These are phyloP conservation scores for Phytophthora podocarpi DNA, from an alignment of 352 stramenopile genomes.

Conservation along the genomic window DNA sequence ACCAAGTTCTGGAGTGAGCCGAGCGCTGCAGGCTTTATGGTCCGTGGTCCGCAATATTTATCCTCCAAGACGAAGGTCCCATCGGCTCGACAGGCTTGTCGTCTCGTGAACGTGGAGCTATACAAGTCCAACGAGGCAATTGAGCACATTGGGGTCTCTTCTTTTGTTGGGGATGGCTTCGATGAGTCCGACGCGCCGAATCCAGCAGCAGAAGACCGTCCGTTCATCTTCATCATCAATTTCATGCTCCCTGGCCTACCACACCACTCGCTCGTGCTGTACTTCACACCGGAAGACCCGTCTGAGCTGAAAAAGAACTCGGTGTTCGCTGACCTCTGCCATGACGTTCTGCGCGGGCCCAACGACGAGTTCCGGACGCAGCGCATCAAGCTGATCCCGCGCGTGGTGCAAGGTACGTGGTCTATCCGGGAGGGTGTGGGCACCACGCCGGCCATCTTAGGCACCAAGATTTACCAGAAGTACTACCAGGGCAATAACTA, in stretches of 20 bases:
- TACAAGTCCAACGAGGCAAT: slow-evolving; percentile 61
- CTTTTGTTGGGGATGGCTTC: slow-evolving; percentile 55
- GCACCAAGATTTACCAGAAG: slow-evolving; percentile 88
- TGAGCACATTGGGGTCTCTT: slow-evolving; percentile 71
- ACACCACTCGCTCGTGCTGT: slow-evolving; percentile 75
- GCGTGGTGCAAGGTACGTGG: slow-evolving; percentile 90
- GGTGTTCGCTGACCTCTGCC: slow-evolving; percentile 71
- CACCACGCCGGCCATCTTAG: slow-evolving; percentile 90
- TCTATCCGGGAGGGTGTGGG: slow-evolving; percentile 87
- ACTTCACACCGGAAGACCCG: slow-evolving; percentile 76
- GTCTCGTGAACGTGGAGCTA: slow-evolving; percentile 73
- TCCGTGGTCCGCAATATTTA: slow-evolving; percentile 74
- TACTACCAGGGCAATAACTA: slow-evolving; percentile 75
- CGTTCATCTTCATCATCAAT: slow-evolving; percentile 82
- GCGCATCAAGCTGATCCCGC: slow-evolving; percentile 91
- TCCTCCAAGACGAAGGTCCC: slow-evolving; percentile 63
- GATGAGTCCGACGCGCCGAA: slow-evolving; percentile 14
- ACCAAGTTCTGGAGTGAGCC: slow-evolving; percentile 89
- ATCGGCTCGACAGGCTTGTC: slow-evolving; percentile 61
- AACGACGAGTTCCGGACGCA: slow-evolving; percentile 77
- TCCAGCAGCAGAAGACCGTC: slow-evolving; percentile 29
- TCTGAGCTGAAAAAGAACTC: slow-evolving; percentile 66
- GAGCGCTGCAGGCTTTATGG: slow-evolving; percentile 58
- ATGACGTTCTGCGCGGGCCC: slow-evolving; percentile 61
- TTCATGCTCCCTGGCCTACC: slow-evolving; percentile 79